Percentiles rank a stretch among this genome's conserved stretches.
phyloP scores from a whole-genome alignment of 495 filamentous ascomycete species.

The Penicillium crystallinum region DNA sequence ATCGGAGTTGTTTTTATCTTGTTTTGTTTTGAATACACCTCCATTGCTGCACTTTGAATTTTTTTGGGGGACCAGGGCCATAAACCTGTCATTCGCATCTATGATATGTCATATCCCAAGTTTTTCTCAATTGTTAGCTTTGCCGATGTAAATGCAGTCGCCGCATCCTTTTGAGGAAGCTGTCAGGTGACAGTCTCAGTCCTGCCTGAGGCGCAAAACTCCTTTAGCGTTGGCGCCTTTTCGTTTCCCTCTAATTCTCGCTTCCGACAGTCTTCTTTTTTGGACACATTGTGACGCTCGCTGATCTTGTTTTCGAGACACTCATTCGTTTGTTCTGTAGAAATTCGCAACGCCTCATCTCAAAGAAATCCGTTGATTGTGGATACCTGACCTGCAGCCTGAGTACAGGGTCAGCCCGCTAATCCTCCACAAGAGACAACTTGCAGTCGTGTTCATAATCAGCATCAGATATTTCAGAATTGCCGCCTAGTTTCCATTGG shows the following conservation, averaged over 20 bases:
- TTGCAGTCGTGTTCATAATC: neutral
- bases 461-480: neutral
- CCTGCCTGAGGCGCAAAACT: conserved; percentile 3
- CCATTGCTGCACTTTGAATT: conserved; percentile 12
- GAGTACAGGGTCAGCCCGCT: neutral
- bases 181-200: conserved; percentile 22
- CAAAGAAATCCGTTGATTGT: neutral
- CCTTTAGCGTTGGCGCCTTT: conserved; percentile 20
- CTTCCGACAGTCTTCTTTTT: conserved; percentile 8
- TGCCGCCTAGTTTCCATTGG: neutral
- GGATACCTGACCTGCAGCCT: neutral
- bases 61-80: conserved; percentile 8
- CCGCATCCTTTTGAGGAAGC: conserved; percentile 15
- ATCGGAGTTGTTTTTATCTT: neutral
- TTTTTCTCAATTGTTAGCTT: neutral
- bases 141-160: neutral
- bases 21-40: neutral
- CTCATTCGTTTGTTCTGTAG: conserved; percentile 18
- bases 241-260: conserved; percentile 18
- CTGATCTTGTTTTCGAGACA: conserved; percentile 8
- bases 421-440: neutral
- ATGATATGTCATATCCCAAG: conserved; percentile 19
- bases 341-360: neutral
- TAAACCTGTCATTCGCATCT: conserved; percentile 14
- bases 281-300: conserved; percentile 1